Conservation (phyloP, 371 early-diverging fungal species). For the Rhizopus delemar region DNA sequence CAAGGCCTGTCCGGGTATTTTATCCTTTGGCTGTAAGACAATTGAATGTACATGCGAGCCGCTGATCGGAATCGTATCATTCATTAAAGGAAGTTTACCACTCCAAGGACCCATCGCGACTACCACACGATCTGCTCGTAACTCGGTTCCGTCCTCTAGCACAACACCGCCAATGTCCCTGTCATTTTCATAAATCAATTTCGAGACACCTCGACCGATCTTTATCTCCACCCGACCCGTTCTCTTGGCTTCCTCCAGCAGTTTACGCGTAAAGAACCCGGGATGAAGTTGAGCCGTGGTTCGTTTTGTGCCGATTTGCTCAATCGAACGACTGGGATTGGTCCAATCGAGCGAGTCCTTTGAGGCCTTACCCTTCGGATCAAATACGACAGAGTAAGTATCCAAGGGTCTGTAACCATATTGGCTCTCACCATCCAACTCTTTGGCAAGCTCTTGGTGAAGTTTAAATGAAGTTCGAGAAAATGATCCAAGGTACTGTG, state of each 20-base stretch:
- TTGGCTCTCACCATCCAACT: conserved; percentile 48
- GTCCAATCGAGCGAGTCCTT: conserved; percentile 41
- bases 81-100: conserved; percentile 27
- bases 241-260: conserved; percentile 48
- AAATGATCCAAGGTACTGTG: conserved; percentile 43
- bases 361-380: conserved; percentile 19
- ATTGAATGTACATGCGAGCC: conserved; percentile 52
- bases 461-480: conserved; percentile 60
- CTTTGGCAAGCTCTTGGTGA: conserved; percentile 60
- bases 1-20: conserved; percentile 45
- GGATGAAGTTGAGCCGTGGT: conserved; percentile 71
- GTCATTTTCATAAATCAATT: conserved; percentile 23
- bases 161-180: conserved; percentile 28
- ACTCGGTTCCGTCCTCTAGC: conserved; percentile 27
- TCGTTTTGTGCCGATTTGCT: conserved; percentile 47
- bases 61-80: conserved; percentile 32
- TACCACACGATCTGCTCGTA: conserved; percentile 39
- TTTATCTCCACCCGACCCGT: conserved; percentile 28
- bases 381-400: conserved; percentile 50
- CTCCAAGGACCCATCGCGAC: conserved; percentile 62
- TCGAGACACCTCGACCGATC: conserved; percentile 24
- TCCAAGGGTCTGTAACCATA: conserved; percentile 65
- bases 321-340: conserved; percentile 35
- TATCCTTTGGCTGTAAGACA: conserved; percentile 28
- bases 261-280: conserved; percentile 46